Evolutionary conservation across 208 protist species (phyloP).

Genomic region (Wallacemonas sp.): DNA sequence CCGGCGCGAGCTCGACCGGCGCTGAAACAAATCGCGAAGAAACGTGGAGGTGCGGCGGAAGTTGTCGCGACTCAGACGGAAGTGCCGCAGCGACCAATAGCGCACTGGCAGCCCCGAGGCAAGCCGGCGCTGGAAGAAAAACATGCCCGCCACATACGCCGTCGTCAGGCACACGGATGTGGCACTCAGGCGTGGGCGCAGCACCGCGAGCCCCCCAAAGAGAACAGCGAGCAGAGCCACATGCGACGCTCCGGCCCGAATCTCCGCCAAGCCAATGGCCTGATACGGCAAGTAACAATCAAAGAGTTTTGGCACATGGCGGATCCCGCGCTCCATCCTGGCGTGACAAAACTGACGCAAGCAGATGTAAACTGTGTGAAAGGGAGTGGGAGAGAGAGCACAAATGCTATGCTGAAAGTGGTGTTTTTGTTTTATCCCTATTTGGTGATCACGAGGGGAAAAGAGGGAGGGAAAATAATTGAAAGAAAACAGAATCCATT

Average conservation of each 20-base stretch:
- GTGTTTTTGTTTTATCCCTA: background rate
- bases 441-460: background rate
- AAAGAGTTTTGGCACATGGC: constrained; percentile 19
- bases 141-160: constrained; percentile 31
- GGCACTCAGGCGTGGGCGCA: constrained; percentile 6
- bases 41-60: constrained; percentile 45
- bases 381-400: background rate
- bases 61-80: constrained; percentile 31
- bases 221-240: constrained; percentile 25
- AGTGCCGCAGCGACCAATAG: constrained; percentile 31
- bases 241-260: constrained; percentile 32
- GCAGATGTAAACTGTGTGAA: constrained; percentile 8
- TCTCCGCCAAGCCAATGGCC: constrained; percentile 36
- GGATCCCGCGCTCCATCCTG: background rate
- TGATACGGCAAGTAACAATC: constrained; percentile 39
- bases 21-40: constrained; percentile 11
- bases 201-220: background rate
- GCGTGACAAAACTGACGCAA: constrained; percentile 1
- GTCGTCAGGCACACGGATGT: background rate
- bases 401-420: background rate
- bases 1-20: background rate
- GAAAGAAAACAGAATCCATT: background rate
- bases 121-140: constrained; percentile 42
- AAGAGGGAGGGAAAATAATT: constrained; percentile 15
- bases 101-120: constrained; percentile 45